These are phyloP conservation scores for Hippophae tibetana DNA, from an alignment of 306 rosid genomes.

Conservation along the genomic window DNA sequence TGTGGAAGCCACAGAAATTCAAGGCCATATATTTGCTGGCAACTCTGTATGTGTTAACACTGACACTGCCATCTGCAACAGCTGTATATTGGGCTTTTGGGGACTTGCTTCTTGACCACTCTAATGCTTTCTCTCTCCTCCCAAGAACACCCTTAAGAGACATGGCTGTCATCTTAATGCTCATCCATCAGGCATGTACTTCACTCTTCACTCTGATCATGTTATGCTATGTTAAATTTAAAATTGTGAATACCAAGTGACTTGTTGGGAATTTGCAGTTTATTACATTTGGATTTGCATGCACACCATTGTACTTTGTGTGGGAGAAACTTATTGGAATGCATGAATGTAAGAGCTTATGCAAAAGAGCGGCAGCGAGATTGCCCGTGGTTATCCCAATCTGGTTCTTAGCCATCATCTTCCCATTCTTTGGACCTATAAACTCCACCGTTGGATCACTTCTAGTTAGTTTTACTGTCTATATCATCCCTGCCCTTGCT, in stretches of 20 bases:
- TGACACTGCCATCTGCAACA: conserved; percentile 83
- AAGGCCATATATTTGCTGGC: conserved; percentile 78
- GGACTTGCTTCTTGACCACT: conserved; percentile 87
- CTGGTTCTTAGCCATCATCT: conserved; percentile 89
- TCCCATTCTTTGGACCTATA: conserved; percentile 95
- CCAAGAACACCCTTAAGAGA: conserved; percentile 77
- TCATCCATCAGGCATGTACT: conserved; percentile 73
- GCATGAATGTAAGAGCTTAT: conserved; percentile 87
- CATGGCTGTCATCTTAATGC: conserved; percentile 88
- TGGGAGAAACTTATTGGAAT: conserved; percentile 93
- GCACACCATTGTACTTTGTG: conserved; percentile 86
- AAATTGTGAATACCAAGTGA: background rate
- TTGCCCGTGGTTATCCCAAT: conserved; percentile 89
- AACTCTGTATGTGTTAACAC: conserved; percentile 78
- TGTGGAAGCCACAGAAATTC: conserved; percentile 98
- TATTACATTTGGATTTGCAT: conserved; percentile 94
- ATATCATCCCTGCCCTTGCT: conserved; percentile 85
- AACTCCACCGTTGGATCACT: conserved; percentile 97
- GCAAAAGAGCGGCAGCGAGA: conserved; percentile 88
- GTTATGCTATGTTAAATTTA: background rate
- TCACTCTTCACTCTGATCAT: background rate
- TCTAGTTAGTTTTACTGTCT: conserved; percentile 94
- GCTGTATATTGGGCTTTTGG: conserved; percentile 99
- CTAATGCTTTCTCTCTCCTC: conserved; percentile 91
- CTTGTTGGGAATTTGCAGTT: conserved; percentile 35